These are phyloP conservation scores for Russula griseocarnosa DNA, from an alignment of 768 basidiomycete species.

Conservation along the genomic window DNA sequence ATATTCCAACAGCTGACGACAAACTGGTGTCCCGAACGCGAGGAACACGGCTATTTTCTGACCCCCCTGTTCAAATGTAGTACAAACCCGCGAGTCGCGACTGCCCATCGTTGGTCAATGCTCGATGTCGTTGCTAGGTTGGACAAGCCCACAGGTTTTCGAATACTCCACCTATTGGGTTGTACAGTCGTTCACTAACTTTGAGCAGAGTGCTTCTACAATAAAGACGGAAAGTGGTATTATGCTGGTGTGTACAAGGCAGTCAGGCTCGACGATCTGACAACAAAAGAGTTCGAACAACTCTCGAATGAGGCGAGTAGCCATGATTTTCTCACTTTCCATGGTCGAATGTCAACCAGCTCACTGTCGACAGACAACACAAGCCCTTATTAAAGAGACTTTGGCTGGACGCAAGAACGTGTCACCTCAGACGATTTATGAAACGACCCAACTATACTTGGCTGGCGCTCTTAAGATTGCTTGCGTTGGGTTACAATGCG, in stretches of 20 bases:
- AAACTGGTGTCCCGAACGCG: slow-evolving; percentile 74
- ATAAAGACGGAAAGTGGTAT: slow-evolving; percentile 77
- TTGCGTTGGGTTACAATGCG: slow-evolving; percentile 70
- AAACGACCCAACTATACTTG: slow-evolving; percentile 66
- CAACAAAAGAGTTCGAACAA: slow-evolving; percentile 63
- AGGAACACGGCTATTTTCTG: slow-evolving; percentile 79
- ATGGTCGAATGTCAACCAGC: not conserved
- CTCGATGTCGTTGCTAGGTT: slow-evolving; percentile 61
- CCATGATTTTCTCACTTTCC: not conserved
- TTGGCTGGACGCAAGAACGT: slow-evolving; percentile 66
- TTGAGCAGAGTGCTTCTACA: slow-evolving; percentile 71
- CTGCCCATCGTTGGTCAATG: slow-evolving; percentile 68
- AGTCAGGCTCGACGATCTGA: slow-evolving; percentile 61
- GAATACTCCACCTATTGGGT: not conserved
- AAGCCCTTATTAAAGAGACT: slow-evolving; percentile 68
- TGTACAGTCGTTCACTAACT: not conserved
- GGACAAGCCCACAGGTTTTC: slow-evolving; percentile 58
- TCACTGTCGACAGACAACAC: slow-evolving; percentile 47
- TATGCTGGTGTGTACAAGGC: slow-evolving; percentile 76
- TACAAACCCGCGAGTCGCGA: slow-evolving; percentile 71
- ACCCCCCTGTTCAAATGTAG: slow-evolving; percentile 70
- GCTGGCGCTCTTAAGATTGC: slow-evolving; percentile 70
- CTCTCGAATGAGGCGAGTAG: slow-evolving; percentile 56
- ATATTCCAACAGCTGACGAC: slow-evolving; percentile 65
- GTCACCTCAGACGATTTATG: slow-evolving; percentile 74